Evolutionary conservation across 2,329 filamentous ascomycete species (phyloP), one percentile per base, ranked within the genome.

Genomic region (Trichoderma breve): DNA sequence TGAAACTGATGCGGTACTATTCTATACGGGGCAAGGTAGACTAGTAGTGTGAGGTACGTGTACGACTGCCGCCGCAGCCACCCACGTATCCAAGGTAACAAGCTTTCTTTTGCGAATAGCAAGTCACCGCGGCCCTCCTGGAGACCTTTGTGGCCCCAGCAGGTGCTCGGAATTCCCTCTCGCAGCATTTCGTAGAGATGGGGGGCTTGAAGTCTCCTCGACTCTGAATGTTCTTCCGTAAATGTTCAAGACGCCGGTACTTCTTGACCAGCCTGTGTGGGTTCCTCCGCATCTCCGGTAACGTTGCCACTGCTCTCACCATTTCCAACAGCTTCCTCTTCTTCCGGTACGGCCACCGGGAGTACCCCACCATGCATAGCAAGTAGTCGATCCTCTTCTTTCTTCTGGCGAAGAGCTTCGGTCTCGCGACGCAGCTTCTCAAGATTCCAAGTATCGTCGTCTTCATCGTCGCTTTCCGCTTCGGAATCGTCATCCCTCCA

Each of bases 391-490:
- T 97, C 93, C 76, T 94, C 91, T 82, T 98, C 95, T 81, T 92
- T 95, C 84, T 86, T 87, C 74, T 90, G 86, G 64, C 90, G 86
- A 34, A 95, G 79, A 3, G 88, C 89, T 80, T 97, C 93, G 0
- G 96, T 99, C 85, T 98, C 95, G 77, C 87, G 86, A 73, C 96
- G 89, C 80, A 98, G 83, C 73, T 91, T 93, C 77, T 94, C 91
- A 77, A 98, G 82, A 78, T 97, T 97, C 90, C 91, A 98, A 6
- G 84, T 82, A n/a, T 88, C 89, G 34, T 61, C 64, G 21, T 89
- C 89, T 15, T 87, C 86, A 4, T 71, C 68, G 7, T 71, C 67
- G 30, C 67, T 70, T 1, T 88, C 88, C 3, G 85, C 86, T 0
- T 88, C 89, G 36, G 88, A 88, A 43, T 91, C 91, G 61, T 88